Conservation (phyloP, 2,329 filamentous ascomycete genomes). For the Emergomyces orientalis region DNA sequence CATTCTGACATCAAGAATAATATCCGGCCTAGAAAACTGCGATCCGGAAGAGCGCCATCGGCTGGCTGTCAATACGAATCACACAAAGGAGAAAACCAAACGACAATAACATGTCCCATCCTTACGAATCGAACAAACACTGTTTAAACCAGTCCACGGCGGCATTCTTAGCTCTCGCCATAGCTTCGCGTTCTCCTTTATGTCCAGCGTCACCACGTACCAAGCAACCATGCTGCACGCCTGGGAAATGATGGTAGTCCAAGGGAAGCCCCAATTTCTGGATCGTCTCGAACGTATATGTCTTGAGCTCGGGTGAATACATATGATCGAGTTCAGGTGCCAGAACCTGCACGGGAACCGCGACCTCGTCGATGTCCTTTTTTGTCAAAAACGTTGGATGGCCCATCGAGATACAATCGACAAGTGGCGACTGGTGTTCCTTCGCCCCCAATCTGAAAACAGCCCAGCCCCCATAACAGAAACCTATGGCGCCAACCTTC, state of each 20-base stretch:
- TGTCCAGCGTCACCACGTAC: slow-evolving; percentile 35
- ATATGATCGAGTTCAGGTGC: slow-evolving; percentile 41
- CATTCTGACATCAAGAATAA: background rate
- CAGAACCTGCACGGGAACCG: slow-evolving; percentile 44
- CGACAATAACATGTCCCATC: background rate
- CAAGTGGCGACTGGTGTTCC: slow-evolving; percentile 28
- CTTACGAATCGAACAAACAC: slow-evolving; percentile 9
- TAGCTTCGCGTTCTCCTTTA: slow-evolving; percentile 35
- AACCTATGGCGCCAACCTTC: slow-evolving; percentile 40
- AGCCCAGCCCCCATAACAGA: slow-evolving; percentile 47
- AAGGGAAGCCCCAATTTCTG: slow-evolving; percentile 33
- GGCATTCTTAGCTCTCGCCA: slow-evolving; percentile 42
- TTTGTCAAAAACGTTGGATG: slow-evolving; percentile 40
- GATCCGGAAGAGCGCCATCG: background rate
- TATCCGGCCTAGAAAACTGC: background rate
- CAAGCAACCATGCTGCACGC: slow-evolving; percentile 40
- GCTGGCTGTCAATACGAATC: background rate
- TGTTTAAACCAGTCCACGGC: slow-evolving; percentile 39
- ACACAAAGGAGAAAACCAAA: background rate
- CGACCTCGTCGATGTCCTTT: slow-evolving; percentile 39
- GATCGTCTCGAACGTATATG: slow-evolving; percentile 33
- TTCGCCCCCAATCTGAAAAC: slow-evolving; percentile 40
- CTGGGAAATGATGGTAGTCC: slow-evolving; percentile 46
- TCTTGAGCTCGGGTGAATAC: slow-evolving; percentile 42
- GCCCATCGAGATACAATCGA: slow-evolving; percentile 39